A percentile compares a stretch with the other conserved stretches of the same genome.
phyloP scores from a whole-genome alignment of 257 asterid species.

The Petrea volubilis region DNA sequence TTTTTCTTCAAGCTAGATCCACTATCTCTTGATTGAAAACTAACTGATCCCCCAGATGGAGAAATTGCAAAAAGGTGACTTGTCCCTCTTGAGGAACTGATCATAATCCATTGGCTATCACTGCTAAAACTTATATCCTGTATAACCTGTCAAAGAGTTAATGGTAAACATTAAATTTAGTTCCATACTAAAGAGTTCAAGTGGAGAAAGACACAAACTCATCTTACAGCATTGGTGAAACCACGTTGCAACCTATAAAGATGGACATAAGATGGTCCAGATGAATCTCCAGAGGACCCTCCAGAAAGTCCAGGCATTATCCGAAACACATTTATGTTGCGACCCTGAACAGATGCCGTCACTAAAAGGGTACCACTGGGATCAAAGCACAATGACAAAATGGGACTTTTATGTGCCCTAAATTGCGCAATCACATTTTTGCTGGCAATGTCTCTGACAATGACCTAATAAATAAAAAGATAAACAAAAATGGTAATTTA shows the following conservation, averaged over 20 bases:
- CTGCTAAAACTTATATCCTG: conserved; percentile 90
- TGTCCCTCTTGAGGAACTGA: conserved; percentile 71
- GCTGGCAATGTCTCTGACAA: conserved; percentile 75
- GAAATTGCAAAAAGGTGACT: conserved; percentile 85
- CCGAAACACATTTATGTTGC: conserved; percentile 80
- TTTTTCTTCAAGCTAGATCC: conserved; percentile 24
- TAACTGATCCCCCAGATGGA: conserved; percentile 46
- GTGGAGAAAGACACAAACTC: not conserved
- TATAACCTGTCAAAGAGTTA: conserved; percentile 62
- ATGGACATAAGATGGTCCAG: conserved; percentile 56
- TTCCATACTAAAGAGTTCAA: conserved; percentile 7
- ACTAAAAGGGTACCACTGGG: conserved; percentile 57
- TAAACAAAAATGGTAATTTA: no score
- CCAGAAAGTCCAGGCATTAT: conserved; percentile 57
- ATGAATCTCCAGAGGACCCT: conserved; percentile 38
- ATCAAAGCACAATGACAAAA: conserved; percentile 47
- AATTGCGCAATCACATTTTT: conserved; percentile 78
- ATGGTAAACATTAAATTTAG: no score
- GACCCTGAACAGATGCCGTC: conserved; percentile 93
- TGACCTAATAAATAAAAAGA: conserved; percentile 60
- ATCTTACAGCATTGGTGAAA: conserved; percentile 83
- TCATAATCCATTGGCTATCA: conserved; percentile 63
- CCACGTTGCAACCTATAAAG: conserved; percentile 92
- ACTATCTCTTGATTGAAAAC: conserved; percentile 19
- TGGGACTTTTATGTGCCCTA: conserved; percentile 84